These are phyloP conservation scores for Blepharisma undulans DNA, from an alignment of 169 alveolate species.

Conservation along the genomic window DNA sequence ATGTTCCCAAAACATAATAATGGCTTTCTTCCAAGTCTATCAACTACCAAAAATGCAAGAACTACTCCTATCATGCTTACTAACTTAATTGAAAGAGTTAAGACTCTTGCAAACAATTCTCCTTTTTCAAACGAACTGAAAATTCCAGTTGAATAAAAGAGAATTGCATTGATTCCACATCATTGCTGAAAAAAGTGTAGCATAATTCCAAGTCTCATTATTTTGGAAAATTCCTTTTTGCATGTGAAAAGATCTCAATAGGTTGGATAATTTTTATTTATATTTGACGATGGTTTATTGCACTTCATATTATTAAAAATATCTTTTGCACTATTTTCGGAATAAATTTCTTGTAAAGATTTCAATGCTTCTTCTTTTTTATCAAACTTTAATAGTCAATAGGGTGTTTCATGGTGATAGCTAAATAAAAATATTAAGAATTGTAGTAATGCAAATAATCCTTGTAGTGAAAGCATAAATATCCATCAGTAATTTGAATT, in stretches of 20 bases:
- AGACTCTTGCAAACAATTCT: slow-evolving; percentile 14
- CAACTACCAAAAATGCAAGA: slow-evolving; percentile 38
- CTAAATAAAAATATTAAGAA: not conserved
- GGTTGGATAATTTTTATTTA: not conserved
- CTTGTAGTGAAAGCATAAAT: not conserved
- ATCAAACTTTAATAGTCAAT: not conserved
- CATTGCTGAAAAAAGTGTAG: not conserved
- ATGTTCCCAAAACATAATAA: not conserved
- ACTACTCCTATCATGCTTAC: slow-evolving; percentile 43
- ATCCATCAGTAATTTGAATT: slow-evolving; percentile 23
- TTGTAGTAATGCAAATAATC: not conserved
- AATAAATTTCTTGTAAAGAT: not conserved
- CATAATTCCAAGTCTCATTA: not conserved
- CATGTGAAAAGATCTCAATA: not conserved
- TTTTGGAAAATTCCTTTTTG: not conserved
- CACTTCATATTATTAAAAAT: not conserved
- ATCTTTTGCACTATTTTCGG: not conserved
- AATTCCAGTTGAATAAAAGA: not conserved
- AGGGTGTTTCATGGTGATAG: not conserved
- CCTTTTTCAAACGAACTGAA: not conserved
- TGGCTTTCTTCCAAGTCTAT: slow-evolving; percentile 6
- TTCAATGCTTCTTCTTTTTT: not conserved
- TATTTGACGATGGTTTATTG: not conserved
- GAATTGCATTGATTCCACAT: not conserved
- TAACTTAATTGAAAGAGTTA: too few species aligned